Conservation (phyloP, 2,329 filamentous ascomycete species). For the Pseudogymnoascus pannorum region DNA sequence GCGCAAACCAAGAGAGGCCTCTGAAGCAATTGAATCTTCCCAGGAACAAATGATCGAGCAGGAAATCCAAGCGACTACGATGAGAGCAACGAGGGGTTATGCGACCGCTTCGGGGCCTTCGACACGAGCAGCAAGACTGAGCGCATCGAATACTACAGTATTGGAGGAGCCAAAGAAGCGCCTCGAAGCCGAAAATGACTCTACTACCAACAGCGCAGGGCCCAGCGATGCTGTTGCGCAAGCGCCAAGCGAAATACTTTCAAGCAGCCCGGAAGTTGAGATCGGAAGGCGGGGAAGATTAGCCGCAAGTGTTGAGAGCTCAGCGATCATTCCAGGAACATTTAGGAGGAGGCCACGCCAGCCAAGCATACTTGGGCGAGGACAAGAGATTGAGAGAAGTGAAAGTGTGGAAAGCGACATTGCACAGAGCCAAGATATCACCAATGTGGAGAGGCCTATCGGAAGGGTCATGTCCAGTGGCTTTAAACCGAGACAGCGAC, state of each 20-base stretch:
- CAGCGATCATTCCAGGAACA: constrained; percentile 40
- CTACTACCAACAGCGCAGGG: constrained; percentile 23
- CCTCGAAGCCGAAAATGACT: constrained; percentile 8
- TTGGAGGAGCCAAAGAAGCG: constrained; percentile 8
- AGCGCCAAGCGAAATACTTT: constrained; percentile 18
- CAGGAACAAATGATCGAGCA: constrained; percentile 27
- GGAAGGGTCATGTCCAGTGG: not conserved
- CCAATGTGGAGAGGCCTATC: constrained; percentile 5
- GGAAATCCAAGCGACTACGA: constrained; percentile 16
- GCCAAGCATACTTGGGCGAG: constrained; percentile 49
- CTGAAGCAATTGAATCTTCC: constrained; percentile 17
- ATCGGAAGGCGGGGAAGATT: constrained; percentile 13
- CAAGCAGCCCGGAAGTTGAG: constrained; percentile 26
- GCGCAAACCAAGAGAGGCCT: not conserved
- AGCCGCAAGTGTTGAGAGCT: constrained; percentile 33
- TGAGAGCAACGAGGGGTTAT: not conserved
- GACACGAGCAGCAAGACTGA: not conserved
- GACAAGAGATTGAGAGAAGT: constrained; percentile 24
- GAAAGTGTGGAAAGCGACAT: constrained; percentile 9
- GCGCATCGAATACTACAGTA: not conserved
- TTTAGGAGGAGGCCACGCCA: constrained; percentile 52
- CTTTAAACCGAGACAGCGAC: constrained; percentile 30
- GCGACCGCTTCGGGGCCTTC: not conserved
- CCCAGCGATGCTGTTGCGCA: constrained; percentile 14
- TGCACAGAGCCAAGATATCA: constrained; percentile 9